Base-by-base conservation (phyloP, 768 basidiomycete genomes). In the Lentinula boryana region DNA sequence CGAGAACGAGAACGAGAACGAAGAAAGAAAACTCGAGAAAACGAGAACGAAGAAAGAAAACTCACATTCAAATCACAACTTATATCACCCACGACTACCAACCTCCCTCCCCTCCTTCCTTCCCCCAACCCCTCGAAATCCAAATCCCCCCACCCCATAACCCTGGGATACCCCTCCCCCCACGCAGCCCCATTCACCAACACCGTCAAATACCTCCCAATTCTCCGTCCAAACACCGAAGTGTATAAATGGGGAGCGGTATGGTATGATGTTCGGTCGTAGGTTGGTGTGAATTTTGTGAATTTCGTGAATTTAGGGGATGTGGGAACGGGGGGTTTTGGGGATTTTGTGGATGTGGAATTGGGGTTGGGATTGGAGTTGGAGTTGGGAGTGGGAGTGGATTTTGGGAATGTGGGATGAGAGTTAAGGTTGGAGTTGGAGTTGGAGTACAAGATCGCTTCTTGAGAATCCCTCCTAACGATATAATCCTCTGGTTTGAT, bases 151-250 rank as follows among this genome's bases (percentile, higher is more conserved):
- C 81, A 90, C 1, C 83, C 83, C 82, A 96, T 87, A 3, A 95
- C 74, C 5, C 91, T 82, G 21, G 95, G 95, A 73, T 83, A 95
- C 0, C 78, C 80, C 0, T 84, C 80, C 4, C 85, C 76, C 94
- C 95, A 96, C 33, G 93, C 93, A 0, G 87, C 82, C 13, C 93
- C 95, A 67, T 97, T 93, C 55, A 96, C 76, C 62, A 96, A 81
- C 6, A 95, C 80, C 0, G 91, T 92, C 3, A 93, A 77, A 70
- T 91, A 93, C 0, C 92, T 94, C 1, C 92, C 91, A 35, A 95
- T 78, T 90, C 94, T 55, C 35, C 83, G 78, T 59, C 82, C 78
- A 68, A 97, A 95, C 3, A 78, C 75, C 7, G 90, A 91, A 1
- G 70, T 69, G 70, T 89, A 95, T 4, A 74, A 67, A 13, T 81